Evolutionary conservation across 306 rosid species (phyloP), one percentile per base, ranked within the genome.

Genomic region (Crataegus laevigata): DNA sequence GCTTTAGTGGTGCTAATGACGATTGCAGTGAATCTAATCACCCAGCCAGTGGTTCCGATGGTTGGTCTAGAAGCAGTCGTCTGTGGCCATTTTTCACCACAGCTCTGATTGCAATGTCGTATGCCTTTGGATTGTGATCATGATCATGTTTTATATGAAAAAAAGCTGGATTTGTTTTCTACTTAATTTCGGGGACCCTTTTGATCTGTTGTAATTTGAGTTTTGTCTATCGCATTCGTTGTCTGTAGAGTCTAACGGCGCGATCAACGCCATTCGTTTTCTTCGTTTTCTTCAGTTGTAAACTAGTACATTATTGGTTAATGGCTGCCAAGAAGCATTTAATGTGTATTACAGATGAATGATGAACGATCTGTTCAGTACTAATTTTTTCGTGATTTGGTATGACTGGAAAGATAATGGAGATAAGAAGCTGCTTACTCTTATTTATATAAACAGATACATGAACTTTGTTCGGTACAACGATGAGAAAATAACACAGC

Each of bases 1-100:
- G 99, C 96, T 94, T 82, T 71, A 94, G 99, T 61, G 99, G 99
- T 42, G 96, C 93, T 17, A 77, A 91, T 26, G 98, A 93, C 57
- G 84, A 66, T 11, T 91, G 96, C 81, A 89, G 54, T 18, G 54
- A 50, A 50, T 50, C 54, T 15, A 50, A 50, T 50, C 54, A 50
- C 54, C 21, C 54, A 1, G 54, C 54, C 54, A 50, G 89, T 34
- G 66, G 90, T 43, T 88, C 93, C 67, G 21, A 63, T 79, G 83
- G 32, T 71, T 68, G 89, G 89, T 84, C 90, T 65, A 75, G 80
- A 52, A 75, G 77, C 34, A 43, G 30, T 38, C 81, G 60, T 61
- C 32, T 80, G 14, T 86, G 89, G 92, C 59, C 77, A 60, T 80
- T 81, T 73, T 85, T 77, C 36, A 68, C 85, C 58, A 69, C 88